Evolutionary conservation across 2,329 filamentous ascomycete species (phyloP).

Genomic region (Rutstroemia sydowiana): DNA sequence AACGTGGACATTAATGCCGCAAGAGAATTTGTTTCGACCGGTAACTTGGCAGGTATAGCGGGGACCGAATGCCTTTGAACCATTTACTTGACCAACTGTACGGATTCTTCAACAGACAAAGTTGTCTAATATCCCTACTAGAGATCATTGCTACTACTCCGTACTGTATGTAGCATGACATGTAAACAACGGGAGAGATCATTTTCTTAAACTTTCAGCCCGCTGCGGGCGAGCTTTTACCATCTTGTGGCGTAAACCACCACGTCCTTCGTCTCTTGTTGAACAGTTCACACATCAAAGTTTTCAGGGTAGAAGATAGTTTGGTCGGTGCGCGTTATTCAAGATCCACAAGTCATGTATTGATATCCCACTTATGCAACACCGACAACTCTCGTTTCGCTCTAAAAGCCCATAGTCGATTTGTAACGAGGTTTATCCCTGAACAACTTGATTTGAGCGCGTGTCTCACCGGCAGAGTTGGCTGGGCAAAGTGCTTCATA

Average conservation of each 20-base stretch:
- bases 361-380: slow-evolving; percentile 9
- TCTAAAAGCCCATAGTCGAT: background rate
- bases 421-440: slow-evolving; percentile 1
- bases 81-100: background rate
- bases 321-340: background rate
- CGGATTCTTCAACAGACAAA: background rate
- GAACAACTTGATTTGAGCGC: background rate
- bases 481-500: too few species aligned
- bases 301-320: background rate
- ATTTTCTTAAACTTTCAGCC: background rate
- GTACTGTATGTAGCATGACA: background rate
- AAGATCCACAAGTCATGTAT: slow-evolving; percentile 4
- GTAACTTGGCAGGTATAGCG: too few species aligned
- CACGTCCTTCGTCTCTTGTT: background rate
- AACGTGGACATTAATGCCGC: too few species aligned
- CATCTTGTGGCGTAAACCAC: slow-evolving; percentile 5
- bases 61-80: background rate
- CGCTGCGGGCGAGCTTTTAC: slow-evolving; percentile 8
- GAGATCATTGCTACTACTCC: background rate
- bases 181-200: slow-evolving; percentile 6
- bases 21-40: too few species aligned
- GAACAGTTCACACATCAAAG: slow-evolving; percentile 4
- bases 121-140: slow-evolving; percentile 5
- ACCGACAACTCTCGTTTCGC: background rate
- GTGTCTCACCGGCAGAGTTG: slow-evolving; percentile 5